Base-by-base conservation (phyloP, 2,329 filamentous ascomycete genomes). In the Leptographium galeiforme region DNA sequence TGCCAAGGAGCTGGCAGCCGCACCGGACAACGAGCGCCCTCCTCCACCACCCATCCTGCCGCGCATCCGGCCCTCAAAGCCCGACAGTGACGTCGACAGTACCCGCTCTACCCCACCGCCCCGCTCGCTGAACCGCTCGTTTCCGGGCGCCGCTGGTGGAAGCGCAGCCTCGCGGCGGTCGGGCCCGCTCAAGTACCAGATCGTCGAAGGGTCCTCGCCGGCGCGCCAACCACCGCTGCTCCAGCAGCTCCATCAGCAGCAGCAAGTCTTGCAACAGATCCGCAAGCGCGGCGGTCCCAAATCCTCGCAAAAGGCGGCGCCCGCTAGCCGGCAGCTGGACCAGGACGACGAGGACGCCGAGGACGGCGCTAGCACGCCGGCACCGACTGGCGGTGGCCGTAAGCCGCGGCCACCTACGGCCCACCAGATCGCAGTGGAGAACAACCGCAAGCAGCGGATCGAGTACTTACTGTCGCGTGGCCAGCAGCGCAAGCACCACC, bases 401-500 rank as follows among this genome's bases (percentile, higher is more conserved):
- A 83, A 89, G 63, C 81, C 84, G 10, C 78, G 87, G 1, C 87
- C 87, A 3, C 79, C 88, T 0, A 93, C 87, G 0, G 85, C 86
- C 39, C 87, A 93, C 66, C 87, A 93, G 67, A 72, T 89, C 41
- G 87, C 87, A 0, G 85, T 93, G 1, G 86, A 89, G 65, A 78
- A 83, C 53, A 89, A 90, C 66, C 76, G 87, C 18, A 85, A 81
- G 56, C 81, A 87, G 62, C 81, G 87, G 7, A 87, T 91, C n/a
- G 84, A 89, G 62, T 84, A 89, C 61, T 87, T 89, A 51, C 77
- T 93, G 16, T 84, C 88, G 59, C 80, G 83, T n/a, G 83, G 84
- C 34, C 71, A 91, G 38, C 79, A 84, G 49, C 76, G 74, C 58
- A 73, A 79, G 51, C 84, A 89, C 62, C 78, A 82, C 62, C 72